phyloP scores from a whole-genome alignment of 2,329 filamentous ascomycete genomes.

The Boeremia lycopersici region DNA sequence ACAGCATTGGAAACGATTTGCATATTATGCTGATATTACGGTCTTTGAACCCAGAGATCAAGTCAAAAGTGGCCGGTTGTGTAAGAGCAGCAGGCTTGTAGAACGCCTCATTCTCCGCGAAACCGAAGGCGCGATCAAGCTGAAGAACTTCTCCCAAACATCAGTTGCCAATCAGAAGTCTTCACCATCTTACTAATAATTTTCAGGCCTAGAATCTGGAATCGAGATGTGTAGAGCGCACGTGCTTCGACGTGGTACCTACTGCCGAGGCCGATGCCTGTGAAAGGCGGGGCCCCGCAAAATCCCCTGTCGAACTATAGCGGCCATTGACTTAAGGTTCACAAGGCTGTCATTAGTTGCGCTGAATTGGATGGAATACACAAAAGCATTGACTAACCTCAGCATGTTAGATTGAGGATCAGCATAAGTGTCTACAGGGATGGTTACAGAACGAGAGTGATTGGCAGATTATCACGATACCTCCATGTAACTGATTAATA shows the following conservation, averaged over 20 bases:
- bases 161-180: no score
- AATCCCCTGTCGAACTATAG: neutral
- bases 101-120: no score
- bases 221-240: neutral
- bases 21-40: no score
- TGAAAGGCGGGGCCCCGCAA: constrained; percentile 20
- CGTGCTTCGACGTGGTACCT: neutral
- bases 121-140: no score
- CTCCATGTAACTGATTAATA: neutral
- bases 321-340: neutral
- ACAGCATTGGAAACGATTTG: no score
- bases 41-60: no score
- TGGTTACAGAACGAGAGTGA: neutral
- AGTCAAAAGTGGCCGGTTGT: no score
- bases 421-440: neutral
- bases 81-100: no score
- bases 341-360: neutral
- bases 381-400: neutral
- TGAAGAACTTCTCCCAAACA: neutral
- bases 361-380: neutral
- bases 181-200: neutral
- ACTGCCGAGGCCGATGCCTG: constrained; percentile 13
- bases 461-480: neutral
- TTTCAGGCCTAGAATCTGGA: neutral
- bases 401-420: neutral